Evolutionary conservation across 176 grass and related monocot species (phyloP), one percentile per base, ranked within the genome.

Genomic region (Carex littledalei): DNA sequence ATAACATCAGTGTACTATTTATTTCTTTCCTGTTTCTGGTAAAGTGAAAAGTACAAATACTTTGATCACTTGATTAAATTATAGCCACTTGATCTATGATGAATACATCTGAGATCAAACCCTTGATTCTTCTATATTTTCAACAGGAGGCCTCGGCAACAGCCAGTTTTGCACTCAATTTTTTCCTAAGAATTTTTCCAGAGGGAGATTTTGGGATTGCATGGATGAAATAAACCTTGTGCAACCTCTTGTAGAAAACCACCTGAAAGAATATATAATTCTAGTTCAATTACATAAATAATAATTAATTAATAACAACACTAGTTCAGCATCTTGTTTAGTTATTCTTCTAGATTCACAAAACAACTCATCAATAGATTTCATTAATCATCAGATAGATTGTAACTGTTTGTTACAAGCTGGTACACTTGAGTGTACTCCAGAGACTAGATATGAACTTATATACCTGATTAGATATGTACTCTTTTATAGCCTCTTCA

Each of bases 181-280:
- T 89, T 82, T 93, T 98, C 88, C 95, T 91, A 15, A 92, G 89
- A 79, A 95, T 95, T 84, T 98, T 98, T 81, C 95, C 95, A 2
- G 91, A 79, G 21, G 88, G 82, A 29, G 95, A 95, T 83, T 98
- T 98, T 11, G 95, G 95, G 71, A 98, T 98, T 32, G 91, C 78
- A 18, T 88, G 85, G 43, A 81, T 85, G 91, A 98, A 98, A 83
- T 95, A 88, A 47, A 98, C 88, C 83, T 85, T 98, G 88, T 98
- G 89, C 78, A 98, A 85, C 72, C 87, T 94, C 88, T 98, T 95
- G 80, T 98, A 95, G 15, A 95, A 98, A 76, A 98, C 91, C 80
- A 98, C 96, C 95, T 98, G 83, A 18, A 69, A 85, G 5, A 16
- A 52, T 22, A 49, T 8, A 63, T 12, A 52, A 54, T 17, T 45